Evolutionary conservation across 345 rosid genomes (phyloP).

Genomic region (Euphorbia peplus): DNA sequence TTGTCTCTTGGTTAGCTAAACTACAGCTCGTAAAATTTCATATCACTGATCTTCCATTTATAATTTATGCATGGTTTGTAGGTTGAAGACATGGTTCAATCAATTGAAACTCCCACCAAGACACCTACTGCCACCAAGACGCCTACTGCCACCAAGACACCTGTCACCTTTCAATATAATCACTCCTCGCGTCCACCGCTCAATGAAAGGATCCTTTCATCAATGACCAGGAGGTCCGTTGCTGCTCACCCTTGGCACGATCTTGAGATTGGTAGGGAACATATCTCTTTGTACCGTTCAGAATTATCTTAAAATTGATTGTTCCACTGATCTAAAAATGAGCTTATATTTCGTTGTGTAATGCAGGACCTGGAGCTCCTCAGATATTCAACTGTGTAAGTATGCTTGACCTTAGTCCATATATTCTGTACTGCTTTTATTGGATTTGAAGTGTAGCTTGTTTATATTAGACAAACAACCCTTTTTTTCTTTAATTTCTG

Average conservation of each 20-base stretch:
- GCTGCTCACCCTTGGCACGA: slow-evolving; percentile 99
- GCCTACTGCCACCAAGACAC: slow-evolving; percentile 33
- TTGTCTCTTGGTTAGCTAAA: neutral
- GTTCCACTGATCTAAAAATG: neutral
- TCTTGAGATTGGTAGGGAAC: slow-evolving; percentile 81
- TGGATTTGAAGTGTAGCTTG: neutral
- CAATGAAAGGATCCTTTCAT: slow-evolving; percentile 91
- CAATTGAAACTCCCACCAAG: slow-evolving; percentile 51
- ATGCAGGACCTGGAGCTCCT: slow-evolving; percentile 35
- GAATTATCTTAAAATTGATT: neutral
- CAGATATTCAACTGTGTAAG: slow-evolving; percentile 36
- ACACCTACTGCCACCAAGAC: too few species aligned
- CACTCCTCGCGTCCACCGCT: slow-evolving; percentile 57
- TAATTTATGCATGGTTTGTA: neutral
- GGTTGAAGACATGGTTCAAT: slow-evolving; percentile 61
- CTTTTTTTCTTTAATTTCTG: neutral
- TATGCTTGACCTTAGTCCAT: neutral
- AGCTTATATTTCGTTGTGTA: neutral
- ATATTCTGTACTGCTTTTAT: neutral
- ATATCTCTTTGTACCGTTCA: neutral
- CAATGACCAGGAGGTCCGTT: slow-evolving; percentile 81
- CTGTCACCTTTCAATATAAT: slow-evolving; percentile 20
- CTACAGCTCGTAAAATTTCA: neutral
- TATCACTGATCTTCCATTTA: slow-evolving; percentile 7
- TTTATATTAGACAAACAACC: neutral